phyloP scores from a whole-genome alignment of 2,329 filamentous ascomycete genomes.

The Gnomoniopsis smithogilvyi region DNA sequence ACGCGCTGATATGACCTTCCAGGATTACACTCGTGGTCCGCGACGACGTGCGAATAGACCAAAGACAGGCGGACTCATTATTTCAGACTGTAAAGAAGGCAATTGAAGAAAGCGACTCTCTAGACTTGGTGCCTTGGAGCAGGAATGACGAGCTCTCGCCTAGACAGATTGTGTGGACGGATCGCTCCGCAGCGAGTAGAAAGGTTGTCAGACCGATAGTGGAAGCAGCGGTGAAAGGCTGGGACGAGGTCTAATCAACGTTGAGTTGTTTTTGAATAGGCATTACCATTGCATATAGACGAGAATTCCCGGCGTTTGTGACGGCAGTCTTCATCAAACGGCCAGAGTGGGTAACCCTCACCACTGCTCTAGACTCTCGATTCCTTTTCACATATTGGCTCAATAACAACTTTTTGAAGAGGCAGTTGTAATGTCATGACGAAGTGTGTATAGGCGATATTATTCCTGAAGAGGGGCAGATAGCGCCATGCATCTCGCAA shows the following conservation, averaged over 20 bases:
- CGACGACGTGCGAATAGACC: constrained; percentile 41
- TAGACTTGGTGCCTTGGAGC: constrained; percentile 41
- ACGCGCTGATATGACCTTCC: too few relatives aligned
- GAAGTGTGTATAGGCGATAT: too few relatives aligned
- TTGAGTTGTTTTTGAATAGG: neutral
- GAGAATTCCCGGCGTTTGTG: too few relatives aligned
- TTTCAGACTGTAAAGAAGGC: constrained; percentile 37
- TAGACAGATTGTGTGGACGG: constrained; percentile 45
- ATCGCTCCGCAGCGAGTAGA: constrained; percentile 33
- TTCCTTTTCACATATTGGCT: too few relatives aligned
- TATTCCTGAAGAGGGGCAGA: too few relatives aligned
- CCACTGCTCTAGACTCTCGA: too few relatives aligned
- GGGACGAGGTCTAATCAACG: constrained; percentile 9
- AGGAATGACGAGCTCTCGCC: constrained; percentile 35
- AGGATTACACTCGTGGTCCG: constrained; percentile 38
- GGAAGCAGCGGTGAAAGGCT: constrained; percentile 36
- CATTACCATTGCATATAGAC: too few relatives aligned
- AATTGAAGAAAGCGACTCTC: constrained; percentile 34
- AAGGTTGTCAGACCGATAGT: constrained; percentile 43
- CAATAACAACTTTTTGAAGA: too few relatives aligned
- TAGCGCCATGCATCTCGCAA: too few relatives aligned
- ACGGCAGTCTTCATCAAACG: too few relatives aligned
- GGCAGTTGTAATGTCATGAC: too few relatives aligned
- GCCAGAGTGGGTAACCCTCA: too few relatives aligned
- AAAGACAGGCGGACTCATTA: constrained; percentile 38